Conservation (phyloP, 495 filamentous ascomycete species). For the Astrothelium macrocarpum region DNA sequence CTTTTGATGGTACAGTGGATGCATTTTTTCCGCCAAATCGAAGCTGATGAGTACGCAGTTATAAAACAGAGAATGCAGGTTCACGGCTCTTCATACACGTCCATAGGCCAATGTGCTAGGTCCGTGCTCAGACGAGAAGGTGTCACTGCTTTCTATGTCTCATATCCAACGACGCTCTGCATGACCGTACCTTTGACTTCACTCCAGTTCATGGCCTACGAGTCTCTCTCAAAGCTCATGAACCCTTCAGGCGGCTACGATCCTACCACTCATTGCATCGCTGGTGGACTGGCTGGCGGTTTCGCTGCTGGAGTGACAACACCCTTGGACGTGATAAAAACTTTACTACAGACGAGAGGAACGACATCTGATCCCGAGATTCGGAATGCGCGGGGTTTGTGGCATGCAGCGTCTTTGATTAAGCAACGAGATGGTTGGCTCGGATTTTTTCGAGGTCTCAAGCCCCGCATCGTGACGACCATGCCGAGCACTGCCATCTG, state of each 20-base stretch:
- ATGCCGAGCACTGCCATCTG: conserved; percentile 99
- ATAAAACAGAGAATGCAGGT: conserved; percentile 99
- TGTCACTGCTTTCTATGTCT: conserved; percentile 89
- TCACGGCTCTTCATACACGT: conserved; percentile 83
- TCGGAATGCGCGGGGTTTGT: conserved; percentile 71
- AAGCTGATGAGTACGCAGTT: conserved; percentile 45
- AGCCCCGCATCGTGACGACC: conserved; percentile 85
- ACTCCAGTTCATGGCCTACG: conserved; percentile 92
- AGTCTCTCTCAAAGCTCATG: conserved; percentile 87
- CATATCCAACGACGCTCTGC: conserved; percentile 92
- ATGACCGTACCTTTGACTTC: conserved; percentile 99
- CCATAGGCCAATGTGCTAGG: conserved; percentile 72
- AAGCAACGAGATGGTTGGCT: conserved; percentile 70
- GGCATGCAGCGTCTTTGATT: conserved; percentile 72
- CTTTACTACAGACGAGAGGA: conserved; percentile 85
- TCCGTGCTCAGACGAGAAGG: conserved; percentile 83
- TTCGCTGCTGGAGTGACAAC: conserved; percentile 90
- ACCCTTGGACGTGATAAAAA: conserved; percentile 96
- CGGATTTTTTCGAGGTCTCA: conserved; percentile 87
- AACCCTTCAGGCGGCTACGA: conserved; percentile 80
- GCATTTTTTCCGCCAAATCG: conserved; percentile 8
- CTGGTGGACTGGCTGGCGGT: conserved; percentile 85
- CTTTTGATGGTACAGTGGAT: conserved; percentile 88
- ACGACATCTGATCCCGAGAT: conserved; percentile 72
- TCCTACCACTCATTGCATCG: conserved; percentile 81